These are phyloP conservation scores for Clarkia xantiana DNA, from an alignment of 345 rosid species.

Conservation along the genomic window DNA sequence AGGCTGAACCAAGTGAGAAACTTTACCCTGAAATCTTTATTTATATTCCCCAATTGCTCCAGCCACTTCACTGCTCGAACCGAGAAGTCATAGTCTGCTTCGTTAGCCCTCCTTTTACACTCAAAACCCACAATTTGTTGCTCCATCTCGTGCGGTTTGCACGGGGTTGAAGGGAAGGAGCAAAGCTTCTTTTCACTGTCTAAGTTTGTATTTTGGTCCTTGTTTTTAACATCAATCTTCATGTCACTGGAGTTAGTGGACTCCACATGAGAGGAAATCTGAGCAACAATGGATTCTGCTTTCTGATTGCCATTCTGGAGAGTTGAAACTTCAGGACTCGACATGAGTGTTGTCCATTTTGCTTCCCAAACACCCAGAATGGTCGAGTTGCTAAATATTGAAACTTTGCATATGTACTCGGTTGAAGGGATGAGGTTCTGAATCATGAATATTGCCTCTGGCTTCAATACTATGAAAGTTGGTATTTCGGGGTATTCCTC, in stretches of 20 bases:
- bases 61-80: constrained; percentile 36
- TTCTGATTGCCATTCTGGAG: neutral
- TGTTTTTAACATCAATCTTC: constrained; percentile 4
- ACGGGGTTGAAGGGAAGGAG: constrained; percentile 26
- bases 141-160: constrained; percentile 17
- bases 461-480: constrained; percentile 18
- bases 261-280: constrained; percentile 14
- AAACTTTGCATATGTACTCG: constrained; percentile 26
- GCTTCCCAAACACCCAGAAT: constrained; percentile 30
- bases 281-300: neutral
- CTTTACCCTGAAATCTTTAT: constrained; percentile 36
- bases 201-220: too few species aligned
- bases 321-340: neutral
- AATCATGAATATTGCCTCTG: constrained; percentile 23
- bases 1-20: constrained; percentile 59
- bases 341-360: constrained; percentile 21
- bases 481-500: constrained; percentile 27
- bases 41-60: constrained; percentile 34
- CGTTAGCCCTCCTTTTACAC: constrained; percentile 21
- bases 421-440: constrained; percentile 22
- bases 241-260: constrained; percentile 12
- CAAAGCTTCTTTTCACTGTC: too few species aligned
- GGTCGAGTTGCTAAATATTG: constrained; percentile 15
- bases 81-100: constrained; percentile 30
- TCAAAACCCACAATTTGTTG: constrained; percentile 8